A percentile compares a stretch with the other conserved stretches of the same genome.
phyloP scores from a whole-genome alignment of 2,329 filamentous ascomycete genomes.

The Atkinsonella hypoxylon region DNA sequence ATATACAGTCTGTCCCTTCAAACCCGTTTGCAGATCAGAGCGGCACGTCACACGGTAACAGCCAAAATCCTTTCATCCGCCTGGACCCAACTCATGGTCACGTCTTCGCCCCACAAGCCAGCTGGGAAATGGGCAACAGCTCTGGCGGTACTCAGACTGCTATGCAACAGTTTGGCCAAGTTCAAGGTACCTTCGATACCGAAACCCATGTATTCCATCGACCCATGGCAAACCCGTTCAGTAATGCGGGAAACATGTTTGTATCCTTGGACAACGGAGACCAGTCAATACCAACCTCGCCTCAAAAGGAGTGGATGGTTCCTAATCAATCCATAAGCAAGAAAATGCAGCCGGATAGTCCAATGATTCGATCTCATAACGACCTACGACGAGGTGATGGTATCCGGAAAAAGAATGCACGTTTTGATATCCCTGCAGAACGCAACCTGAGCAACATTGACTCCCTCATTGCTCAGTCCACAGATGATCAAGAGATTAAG shows the following conservation, averaged over 20 bases:
- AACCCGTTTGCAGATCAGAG: conserved; percentile 48
- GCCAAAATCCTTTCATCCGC: conserved; percentile 53
- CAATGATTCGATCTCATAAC: conserved; percentile 61
- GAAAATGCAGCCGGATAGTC: conserved; percentile 55
- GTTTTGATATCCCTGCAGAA: conserved; percentile 93
- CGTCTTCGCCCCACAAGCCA: conserved; percentile 26
- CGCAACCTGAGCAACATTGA: conserved; percentile 93
- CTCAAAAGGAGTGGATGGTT: conserved; percentile 46
- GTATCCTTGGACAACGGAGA: conserved; percentile 33
- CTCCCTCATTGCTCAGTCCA: conserved; percentile 75
- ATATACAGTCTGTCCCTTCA: conserved; percentile 52
- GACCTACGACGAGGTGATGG: conserved; percentile 70
- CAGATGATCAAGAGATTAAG: conserved; percentile 87
- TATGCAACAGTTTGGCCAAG: conserved; percentile 51
- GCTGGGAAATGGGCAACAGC: conserved; percentile 55
- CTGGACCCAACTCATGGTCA: conserved; percentile 39
- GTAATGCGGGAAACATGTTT: conserved; percentile 42
- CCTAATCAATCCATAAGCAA: conserved; percentile 40
- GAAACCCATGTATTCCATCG: conserved; percentile 40
- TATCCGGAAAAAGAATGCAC: conserved; percentile 97
- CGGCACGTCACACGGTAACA: conserved; percentile 40
- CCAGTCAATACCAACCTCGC: conserved; percentile 40
- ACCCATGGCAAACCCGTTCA: conserved; percentile 44
- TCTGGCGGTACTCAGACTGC: conserved; percentile 64
- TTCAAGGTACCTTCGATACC: conserved; percentile 44